Evolutionary conservation across 768 basidiomycete genomes (phyloP), one percentile per base, ranked within the genome.

Genomic region (Grammothele lineata): DNA sequence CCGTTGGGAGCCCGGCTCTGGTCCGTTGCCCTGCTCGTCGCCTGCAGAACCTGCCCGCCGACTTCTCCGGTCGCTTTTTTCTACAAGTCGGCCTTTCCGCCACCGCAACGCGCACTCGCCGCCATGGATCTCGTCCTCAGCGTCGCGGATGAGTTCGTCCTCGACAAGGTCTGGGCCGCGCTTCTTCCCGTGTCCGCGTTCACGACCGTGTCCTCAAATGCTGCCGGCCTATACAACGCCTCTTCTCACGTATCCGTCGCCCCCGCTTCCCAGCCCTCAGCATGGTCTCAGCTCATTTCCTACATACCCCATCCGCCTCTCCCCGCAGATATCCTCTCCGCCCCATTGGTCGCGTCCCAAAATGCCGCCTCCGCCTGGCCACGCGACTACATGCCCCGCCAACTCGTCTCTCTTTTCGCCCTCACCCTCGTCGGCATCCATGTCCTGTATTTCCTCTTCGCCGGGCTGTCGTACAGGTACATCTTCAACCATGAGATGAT

Each of bases 401-500:
- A 95, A 61, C 43, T 87, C 4, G 18, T 86, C 24, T 93, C 92
- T 1, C 70, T 98, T 49, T 65, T 68, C 53, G 62, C 72, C 21
- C 60, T 98, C 54, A 94, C 92, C 1, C 66, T 88, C 43, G 56
- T 91, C 48, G 93, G 93, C 50, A 88, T 95, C 48, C 78, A 86
- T 57, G 19, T 83, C 40, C 76, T 99, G 38, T 99, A 99, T 67
- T 93, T 96, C 68, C 42, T 85, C 21, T 87, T 97, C 56, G 93
- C 92, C n/a, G 70, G 76, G 35, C 66, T 89, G 21, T 92, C 92
- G 3, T 99, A 91, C 69, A 67, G 67, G 36, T 83, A 75, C 67
- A 80, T 98, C 46, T 99, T 97, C 78, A 92, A 98, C 69, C 87
- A 87, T 60, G 87, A 86, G 18, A 96, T 87, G 92, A 94, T 88